phyloP scores from a whole-genome alignment of 23 red algal species.

The Gracilariopsis chorda region DNA sequence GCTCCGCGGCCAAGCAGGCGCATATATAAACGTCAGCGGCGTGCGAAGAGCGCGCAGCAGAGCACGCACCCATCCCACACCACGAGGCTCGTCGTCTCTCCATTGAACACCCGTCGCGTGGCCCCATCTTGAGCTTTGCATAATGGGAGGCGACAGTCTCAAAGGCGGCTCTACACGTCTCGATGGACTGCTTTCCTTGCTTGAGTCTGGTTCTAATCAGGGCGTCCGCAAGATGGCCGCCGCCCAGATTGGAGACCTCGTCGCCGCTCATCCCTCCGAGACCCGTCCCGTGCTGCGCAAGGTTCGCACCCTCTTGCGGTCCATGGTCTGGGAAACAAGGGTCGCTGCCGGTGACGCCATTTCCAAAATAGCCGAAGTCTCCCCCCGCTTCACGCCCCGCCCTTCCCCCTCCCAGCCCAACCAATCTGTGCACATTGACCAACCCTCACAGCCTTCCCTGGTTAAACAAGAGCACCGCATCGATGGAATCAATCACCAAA shows the following conservation, averaged over 20 bases:
- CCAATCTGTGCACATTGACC: too few relatives aligned
- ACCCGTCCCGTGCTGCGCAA: slow-evolving; percentile 51
- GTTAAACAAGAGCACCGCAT: too few relatives aligned
- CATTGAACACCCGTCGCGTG: not conserved
- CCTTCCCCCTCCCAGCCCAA: not conserved
- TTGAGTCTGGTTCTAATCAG: slow-evolving; percentile 62
- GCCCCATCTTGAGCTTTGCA: slow-evolving; percentile 11
- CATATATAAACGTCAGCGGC: too few relatives aligned
- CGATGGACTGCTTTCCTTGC: slow-evolving; percentile 76
- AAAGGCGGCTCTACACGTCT: slow-evolving; percentile 66
- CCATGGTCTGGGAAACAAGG: slow-evolving; percentile 79
- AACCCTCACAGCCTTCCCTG: too few relatives aligned
- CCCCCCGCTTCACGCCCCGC: slow-evolving; percentile 42
- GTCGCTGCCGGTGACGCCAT: slow-evolving; percentile 84
- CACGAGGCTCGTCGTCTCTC: too few relatives aligned
- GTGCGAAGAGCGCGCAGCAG: too few relatives aligned
- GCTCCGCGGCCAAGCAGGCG: too few relatives aligned
- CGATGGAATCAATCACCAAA: too few relatives aligned
- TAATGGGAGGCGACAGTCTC: slow-evolving; percentile 66
- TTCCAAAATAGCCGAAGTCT: slow-evolving; percentile 70
- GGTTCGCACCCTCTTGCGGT: slow-evolving; percentile 58
- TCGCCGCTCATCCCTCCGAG: slow-evolving; percentile 68
- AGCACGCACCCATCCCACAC: too few relatives aligned
- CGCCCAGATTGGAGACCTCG: slow-evolving; percentile 82
- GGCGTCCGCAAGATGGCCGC: slow-evolving; percentile 83